These are phyloP conservation scores for Macrolepiota fuliginosa DNA, from an alignment of 768 basidiomycete species.

Conservation along the genomic window DNA sequence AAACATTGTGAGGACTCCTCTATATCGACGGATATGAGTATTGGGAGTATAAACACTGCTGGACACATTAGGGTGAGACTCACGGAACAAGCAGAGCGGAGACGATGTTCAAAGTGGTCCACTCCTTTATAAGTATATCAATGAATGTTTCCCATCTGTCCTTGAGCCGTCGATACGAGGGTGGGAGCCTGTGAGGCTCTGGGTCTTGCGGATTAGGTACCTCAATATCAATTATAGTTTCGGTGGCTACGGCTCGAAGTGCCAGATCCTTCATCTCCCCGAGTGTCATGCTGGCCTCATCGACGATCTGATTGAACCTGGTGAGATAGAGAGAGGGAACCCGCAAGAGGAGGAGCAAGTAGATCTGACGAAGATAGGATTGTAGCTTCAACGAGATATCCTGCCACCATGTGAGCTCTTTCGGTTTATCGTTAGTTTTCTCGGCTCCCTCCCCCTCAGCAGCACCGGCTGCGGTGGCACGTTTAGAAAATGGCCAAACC, in stretches of 20 bases:
- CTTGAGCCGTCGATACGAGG: neutral
- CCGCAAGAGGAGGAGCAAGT: neutral
- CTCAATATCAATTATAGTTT: neutral
- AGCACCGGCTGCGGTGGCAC: too few relatives aligned
- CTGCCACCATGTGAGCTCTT: too few relatives aligned
- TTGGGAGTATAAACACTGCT: neutral
- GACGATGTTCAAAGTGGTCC: neutral
- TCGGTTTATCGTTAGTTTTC: too few relatives aligned
- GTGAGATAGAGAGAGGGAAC: neutral
- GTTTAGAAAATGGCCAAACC: neutral
- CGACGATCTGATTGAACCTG: neutral
- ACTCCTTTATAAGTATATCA: neutral
- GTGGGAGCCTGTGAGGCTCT: neutral
- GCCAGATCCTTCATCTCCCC: neutral
- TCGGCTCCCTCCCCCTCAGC: too few relatives aligned
- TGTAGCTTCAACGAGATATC: too few relatives aligned
- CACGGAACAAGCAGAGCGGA: neutral
- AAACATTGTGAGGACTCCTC: conserved; percentile 28
- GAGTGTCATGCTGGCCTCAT: neutral
- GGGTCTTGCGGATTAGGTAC: neutral
- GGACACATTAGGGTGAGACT: neutral
- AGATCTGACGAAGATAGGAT: neutral
- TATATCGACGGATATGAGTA: conserved; percentile 4
- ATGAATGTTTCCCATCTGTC: neutral
- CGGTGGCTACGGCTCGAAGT: neutral